These are phyloP conservation scores for Sarocladium brachiariae DNA, from an alignment of 2,329 filamentous ascomycete species.

Conservation along the genomic window DNA sequence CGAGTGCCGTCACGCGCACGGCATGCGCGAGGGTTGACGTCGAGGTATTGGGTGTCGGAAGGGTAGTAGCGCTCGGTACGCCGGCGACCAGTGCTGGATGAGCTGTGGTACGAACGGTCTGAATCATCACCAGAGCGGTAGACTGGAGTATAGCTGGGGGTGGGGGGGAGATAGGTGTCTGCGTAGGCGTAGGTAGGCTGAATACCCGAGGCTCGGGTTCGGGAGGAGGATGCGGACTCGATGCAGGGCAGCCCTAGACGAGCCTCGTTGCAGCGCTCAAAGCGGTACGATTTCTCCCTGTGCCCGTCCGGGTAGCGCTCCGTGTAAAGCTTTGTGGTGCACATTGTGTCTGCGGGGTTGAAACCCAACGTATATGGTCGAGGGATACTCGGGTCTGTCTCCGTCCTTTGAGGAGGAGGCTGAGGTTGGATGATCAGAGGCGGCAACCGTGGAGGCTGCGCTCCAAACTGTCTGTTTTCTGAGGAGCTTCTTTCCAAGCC, in stretches of 20 bases:
- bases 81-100: slow-evolving; percentile 23
- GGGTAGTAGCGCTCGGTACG: slow-evolving; percentile 12
- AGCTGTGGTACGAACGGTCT: slow-evolving; percentile 27
- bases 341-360: slow-evolving; percentile 36
- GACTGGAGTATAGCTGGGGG: slow-evolving; percentile 29
- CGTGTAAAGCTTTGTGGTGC: slow-evolving; percentile 39
- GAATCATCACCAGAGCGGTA: slow-evolving; percentile 32
- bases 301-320: slow-evolving; percentile 41
- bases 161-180: slow-evolving; percentile 32
- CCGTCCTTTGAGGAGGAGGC: not conserved
- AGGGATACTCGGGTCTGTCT: not conserved
- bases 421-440: not conserved
- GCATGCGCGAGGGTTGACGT: slow-evolving; percentile 2
- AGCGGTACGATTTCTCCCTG: slow-evolving; percentile 25
- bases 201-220: slow-evolving; percentile 30
- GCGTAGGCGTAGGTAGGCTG: slow-evolving; percentile 18
- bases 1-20: slow-evolving; percentile 17
- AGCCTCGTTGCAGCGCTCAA: slow-evolving; percentile 31
- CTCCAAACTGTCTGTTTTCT: not conserved
- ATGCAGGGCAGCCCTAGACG: slow-evolving; percentile 35
- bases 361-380: not conserved
- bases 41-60: slow-evolving; percentile 4
- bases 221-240: slow-evolving; percentile 30
- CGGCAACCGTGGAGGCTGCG: not conserved
- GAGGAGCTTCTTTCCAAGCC: not conserved